Conservation (phyloP, 495 filamentous ascomycete genomes). For the Annulohypoxylon bovei region DNA sequence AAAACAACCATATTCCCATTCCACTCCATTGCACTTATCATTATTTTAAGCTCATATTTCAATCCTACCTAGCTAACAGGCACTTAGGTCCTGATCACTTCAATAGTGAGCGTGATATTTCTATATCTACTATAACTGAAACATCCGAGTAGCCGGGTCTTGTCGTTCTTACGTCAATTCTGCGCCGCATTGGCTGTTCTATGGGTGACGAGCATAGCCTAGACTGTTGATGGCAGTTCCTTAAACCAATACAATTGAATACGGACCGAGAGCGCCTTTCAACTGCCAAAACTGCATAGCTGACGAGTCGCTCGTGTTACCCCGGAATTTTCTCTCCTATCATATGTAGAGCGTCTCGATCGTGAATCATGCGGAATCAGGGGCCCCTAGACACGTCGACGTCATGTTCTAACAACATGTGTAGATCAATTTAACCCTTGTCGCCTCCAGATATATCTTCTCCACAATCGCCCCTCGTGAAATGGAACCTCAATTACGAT, state of each 20-base stretch:
- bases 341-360: neutral
- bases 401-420: conserved; percentile 20
- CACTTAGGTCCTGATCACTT: no score
- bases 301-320: conserved; percentile 23
- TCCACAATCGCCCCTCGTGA: conserved; percentile 2
- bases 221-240: conserved; percentile 26
- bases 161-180: neutral
- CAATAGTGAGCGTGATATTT: no score
- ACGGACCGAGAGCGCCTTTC: conserved; percentile 16
- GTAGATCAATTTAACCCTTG: neutral
- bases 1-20: no score
- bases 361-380: neutral
- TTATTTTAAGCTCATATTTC: neutral
- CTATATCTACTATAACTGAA: neutral
- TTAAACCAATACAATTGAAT: conserved; percentile 20
- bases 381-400: conserved; percentile 11
- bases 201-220: conserved; percentile 11
- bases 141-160: neutral
- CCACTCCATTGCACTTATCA: no score
- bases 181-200: neutral
- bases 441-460: neutral
- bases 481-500: neutral
- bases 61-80: neutral
- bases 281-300: conserved; percentile 4
- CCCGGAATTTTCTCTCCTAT: conserved; percentile 20